phyloP scores from a whole-genome alignment of 2,329 filamentous ascomycete genomes.

The Phaeosphaeria sp. region DNA sequence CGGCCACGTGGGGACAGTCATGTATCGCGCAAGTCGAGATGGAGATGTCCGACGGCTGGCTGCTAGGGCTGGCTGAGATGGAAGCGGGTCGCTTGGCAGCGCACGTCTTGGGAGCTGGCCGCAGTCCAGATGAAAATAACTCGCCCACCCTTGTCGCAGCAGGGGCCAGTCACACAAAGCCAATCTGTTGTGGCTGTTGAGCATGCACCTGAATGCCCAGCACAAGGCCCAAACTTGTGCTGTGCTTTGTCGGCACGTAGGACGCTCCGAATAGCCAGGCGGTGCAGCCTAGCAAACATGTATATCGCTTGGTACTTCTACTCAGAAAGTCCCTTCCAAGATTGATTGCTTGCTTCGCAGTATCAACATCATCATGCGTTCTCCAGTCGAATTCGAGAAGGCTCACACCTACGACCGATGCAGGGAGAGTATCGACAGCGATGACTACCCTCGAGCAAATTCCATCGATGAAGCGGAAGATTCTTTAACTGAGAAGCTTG shows the following conservation, averaged over 20 bases:
- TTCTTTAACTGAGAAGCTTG: slow-evolving; percentile 13
- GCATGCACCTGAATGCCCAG: slow-evolving; percentile 6
- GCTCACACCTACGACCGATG: slow-evolving; percentile 26
- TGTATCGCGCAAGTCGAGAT: neutral
- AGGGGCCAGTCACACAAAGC: slow-evolving; percentile 10
- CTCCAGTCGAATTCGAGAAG: slow-evolving; percentile 33
- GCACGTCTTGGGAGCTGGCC: slow-evolving; percentile 18
- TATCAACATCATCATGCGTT: slow-evolving; percentile 22
- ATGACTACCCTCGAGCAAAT: slow-evolving; percentile 22
- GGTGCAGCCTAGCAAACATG: slow-evolving; percentile 15
- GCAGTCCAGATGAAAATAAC: slow-evolving; percentile 25
- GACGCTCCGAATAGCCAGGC: slow-evolving; percentile 19
- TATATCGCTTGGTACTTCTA: slow-evolving; percentile 23
- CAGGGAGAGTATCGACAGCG: slow-evolving; percentile 30
- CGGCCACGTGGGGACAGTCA: neutral
- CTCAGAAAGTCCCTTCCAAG: slow-evolving; percentile 9
- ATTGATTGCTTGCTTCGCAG: neutral
- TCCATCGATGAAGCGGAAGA: slow-evolving; percentile 14
- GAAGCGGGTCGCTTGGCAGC: slow-evolving; percentile 19
- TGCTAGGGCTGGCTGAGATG: slow-evolving; percentile 16
- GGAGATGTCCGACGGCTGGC: slow-evolving; percentile 6
- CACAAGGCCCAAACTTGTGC: slow-evolving; percentile 6
- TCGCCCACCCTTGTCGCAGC: slow-evolving; percentile 6
- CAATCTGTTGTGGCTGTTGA: slow-evolving; percentile 13
- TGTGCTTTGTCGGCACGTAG: slow-evolving; percentile 17